Conservation (phyloP, 257 asterid genomes). For the Thymus mandschuricus region DNA sequence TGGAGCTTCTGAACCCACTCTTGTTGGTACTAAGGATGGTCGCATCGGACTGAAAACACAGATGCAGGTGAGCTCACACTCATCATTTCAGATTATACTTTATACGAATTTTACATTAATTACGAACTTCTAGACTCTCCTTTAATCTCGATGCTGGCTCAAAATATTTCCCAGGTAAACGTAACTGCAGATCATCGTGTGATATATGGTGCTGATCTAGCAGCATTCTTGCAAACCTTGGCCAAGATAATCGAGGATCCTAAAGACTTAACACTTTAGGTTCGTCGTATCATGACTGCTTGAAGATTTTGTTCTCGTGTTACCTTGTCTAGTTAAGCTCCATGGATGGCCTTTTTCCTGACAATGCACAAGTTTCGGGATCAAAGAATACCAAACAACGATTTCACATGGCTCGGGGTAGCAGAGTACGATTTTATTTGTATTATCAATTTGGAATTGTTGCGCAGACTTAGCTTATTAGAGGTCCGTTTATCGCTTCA, state of each 20-base stretch:
- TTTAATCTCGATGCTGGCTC: slow-evolving; percentile 1
- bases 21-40: slow-evolving; percentile 87
- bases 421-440: slow-evolving; percentile 14
- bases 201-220: slow-evolving; percentile 92
- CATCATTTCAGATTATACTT: slow-evolving; percentile 5
- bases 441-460: slow-evolving; percentile 28
- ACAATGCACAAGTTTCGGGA: slow-evolving; percentile 11
- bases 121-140: background rate
- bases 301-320: slow-evolving; percentile 40
- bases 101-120: background rate
- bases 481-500: slow-evolving; percentile 29
- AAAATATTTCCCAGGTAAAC: slow-evolving; percentile 70
- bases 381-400: background rate
- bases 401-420: slow-evolving; percentile 2
- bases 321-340: slow-evolving; percentile 19
- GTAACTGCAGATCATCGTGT: slow-evolving; percentile 97
- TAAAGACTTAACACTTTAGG: slow-evolving; percentile 75
- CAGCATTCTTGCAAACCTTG: slow-evolving; percentile 91
- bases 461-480: slow-evolving; percentile 26
- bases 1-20: slow-evolving; percentile 76
- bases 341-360: slow-evolving; percentile 9
- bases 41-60: slow-evolving; percentile 83
- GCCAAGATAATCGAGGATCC: slow-evolving; percentile 94
- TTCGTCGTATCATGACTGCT: slow-evolving; percentile 27
- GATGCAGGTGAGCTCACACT: slow-evolving; percentile 73